Base-by-base conservation (phyloP, 352 stramenopile genomes). In the Poterioochromonas sp. region DNA sequence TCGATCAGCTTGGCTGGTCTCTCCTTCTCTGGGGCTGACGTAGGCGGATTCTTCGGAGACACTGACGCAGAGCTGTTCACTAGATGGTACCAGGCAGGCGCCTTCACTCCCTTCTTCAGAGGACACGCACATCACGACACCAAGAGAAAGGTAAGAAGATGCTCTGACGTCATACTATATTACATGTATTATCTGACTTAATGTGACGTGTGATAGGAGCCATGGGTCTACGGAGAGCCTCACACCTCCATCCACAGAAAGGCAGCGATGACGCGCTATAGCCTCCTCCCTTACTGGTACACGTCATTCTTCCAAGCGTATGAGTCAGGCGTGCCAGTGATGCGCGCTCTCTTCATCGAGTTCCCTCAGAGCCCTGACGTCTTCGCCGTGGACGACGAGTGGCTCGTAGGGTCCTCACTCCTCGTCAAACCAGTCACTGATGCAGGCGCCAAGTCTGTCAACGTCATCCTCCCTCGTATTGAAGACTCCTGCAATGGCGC, bases 21-120 rank as follows among this genome's bases (percentile, higher is more conserved):
- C 34, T 94, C 92, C 0, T 99, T 99, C 83, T 91, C 96, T 26
- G 96, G 96, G 29, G 94, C 95, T 1, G 96, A 99, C 87, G 92
- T 99, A 22, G 95, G 95, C 43, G 96, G 96, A n/a, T 99, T 99
- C 85, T 99, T 99, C 80, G 93, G 94, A 11, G 91, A 97, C 82
- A 92, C 95, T 11, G 91, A 96, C 82, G 86, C 91, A 26, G 95
- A 99, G 83, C 86, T 99, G 43, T 92, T 98, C 83, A 97, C 91
- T 51, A 87, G 94, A 49, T 98, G 93, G 92, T 96, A 96, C 84
- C 89, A 98, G 83, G 91, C 93, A 3, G 95, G 91, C 49, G 88
- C 90, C 0, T 99, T 96, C 83, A 92, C 97, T 82, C 96, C 96
- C 5, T 99, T 99, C 87, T 99, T 99, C 86, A 88, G 96, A 18